phyloP scores from a whole-genome alignment of 495 filamentous ascomycete genomes.

The Jackrogersella multiformis region DNA sequence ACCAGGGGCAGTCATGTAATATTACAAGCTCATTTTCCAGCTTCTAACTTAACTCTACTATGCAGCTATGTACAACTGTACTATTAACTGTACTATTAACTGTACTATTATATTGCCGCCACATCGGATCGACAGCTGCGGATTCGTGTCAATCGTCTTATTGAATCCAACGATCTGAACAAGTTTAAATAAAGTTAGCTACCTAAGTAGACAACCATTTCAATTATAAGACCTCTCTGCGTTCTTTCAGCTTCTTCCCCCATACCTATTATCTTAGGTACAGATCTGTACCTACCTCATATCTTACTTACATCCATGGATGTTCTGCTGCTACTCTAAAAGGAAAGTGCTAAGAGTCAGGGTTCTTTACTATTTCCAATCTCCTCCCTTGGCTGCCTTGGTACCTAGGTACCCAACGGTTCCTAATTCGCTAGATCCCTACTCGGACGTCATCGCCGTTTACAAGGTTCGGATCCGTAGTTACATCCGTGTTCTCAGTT shows the following conservation, averaged over 20 bases:
- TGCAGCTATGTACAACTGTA: too few relatives aligned
- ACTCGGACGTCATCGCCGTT: slow-evolving; percentile 31
- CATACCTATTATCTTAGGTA: too few relatives aligned
- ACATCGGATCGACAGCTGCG: slow-evolving; percentile 18
- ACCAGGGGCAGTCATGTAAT: too few relatives aligned
- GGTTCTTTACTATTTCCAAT: neutral
- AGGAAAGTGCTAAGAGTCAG: neutral
- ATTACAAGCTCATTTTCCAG: too few relatives aligned
- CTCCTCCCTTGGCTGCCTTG: neutral
- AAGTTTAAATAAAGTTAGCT: neutral
- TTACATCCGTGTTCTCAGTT: slow-evolving; percentile 16
- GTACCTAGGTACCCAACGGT: slow-evolving; percentile 1
- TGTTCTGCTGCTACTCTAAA: too few relatives aligned
- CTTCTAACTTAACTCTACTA: too few relatives aligned
- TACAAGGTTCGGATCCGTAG: slow-evolving; percentile 17
- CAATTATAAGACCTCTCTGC: slow-evolving; percentile 10
- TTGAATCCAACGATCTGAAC: too few relatives aligned
- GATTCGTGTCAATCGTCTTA: neutral
- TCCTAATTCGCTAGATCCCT: slow-evolving; percentile 19
- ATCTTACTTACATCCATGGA: too few relatives aligned
- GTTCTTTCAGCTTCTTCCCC: too few relatives aligned
- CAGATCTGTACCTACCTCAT: too few relatives aligned
- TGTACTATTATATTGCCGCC: too few relatives aligned
- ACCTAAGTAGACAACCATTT: neutral
- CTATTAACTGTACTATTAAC: too few relatives aligned